Base-by-base conservation (phyloP, 2,329 filamentous ascomycete genomes). In the Aspergillus intermedius region DNA sequence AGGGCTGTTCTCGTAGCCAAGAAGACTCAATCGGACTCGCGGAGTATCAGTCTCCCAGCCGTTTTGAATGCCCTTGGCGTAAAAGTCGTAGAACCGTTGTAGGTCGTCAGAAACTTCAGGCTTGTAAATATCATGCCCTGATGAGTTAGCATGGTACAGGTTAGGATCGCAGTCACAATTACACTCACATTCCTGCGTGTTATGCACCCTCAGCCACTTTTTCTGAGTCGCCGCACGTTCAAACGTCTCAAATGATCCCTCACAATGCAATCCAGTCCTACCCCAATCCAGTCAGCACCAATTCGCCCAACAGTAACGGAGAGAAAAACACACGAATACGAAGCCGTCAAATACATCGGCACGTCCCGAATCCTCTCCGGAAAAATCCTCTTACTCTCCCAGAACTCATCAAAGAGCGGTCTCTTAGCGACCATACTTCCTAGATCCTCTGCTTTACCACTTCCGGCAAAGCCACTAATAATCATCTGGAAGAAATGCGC, bases 91-190 rank as follows among this genome's bases (percentile, higher is more conserved):
- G 15, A 55, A 57, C 1, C 39, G 23, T 10, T 55, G 54, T 3
- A 63, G 42, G 7, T 65, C 59, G 15, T 61, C 54, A 0, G 37
- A 59, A 1, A 50, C 39, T 4, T 53, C 47, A 2, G 45, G 28
- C 6, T 28, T 49, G 44, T 64, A 65, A 0, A 65, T n/a, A 40
- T 65, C 62, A 22, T 57, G 50, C 61, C 63, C 41, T 43, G 7
- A 23, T 41, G n/a, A 13, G 2, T 41, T 41, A 41, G 19, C 21
- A 22, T 42, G 13, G 10, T 42, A 40, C 6, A 1, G 32, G 13
- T 4, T 2, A 19, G 17, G 10, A 41, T 41, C 10, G 5, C 5
- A 8, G 4, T 12, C n/a, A 41, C 9, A 17, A 17, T 41, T 3
- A 17, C 5, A 25, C 22, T 23, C 12, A 42, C 41, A 64, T 32